Percentiles rank a stretch among this genome's conserved stretches.
phyloP scores from a whole-genome alignment of 2,329 filamentous ascomycete species.

The Acarospora socialis region DNA sequence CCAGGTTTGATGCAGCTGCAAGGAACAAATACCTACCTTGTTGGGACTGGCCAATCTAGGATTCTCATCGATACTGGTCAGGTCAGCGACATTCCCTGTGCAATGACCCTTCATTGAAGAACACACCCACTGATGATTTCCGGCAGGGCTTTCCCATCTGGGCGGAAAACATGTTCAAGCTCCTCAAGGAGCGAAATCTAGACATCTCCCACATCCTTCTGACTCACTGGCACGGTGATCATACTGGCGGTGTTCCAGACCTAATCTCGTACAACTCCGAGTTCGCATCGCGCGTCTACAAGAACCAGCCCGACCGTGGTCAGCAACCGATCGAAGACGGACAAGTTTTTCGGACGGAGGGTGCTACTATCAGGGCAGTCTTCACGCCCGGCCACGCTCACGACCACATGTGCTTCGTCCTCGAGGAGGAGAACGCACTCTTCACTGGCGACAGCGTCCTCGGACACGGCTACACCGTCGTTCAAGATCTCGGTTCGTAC shows the following conservation, averaged over 20 bases:
- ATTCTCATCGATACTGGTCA: slow-evolving; percentile 26
- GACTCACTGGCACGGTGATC: slow-evolving; percentile 4
- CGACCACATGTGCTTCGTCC: slow-evolving; percentile 4
- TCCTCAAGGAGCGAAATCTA: slow-evolving; percentile 19
- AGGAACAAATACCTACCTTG: slow-evolving; percentile 20
- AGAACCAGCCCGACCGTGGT: slow-evolving; percentile 1
- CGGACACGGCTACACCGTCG: slow-evolving; percentile 2
- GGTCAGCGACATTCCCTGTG: too few species aligned
- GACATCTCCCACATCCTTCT: slow-evolving; percentile 22
- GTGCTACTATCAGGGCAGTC: slow-evolving; percentile 2
- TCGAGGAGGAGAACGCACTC: slow-evolving; percentile 2
- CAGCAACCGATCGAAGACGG: slow-evolving; percentile 3
- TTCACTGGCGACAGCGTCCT: slow-evolving; percentile 3
- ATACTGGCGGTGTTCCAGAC: slow-evolving; percentile 3
- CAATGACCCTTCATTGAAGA: too few species aligned
- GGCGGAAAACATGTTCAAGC: slow-evolving; percentile 22
- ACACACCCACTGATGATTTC: too few species aligned
- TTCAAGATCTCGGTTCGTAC: slow-evolving; percentile 2
- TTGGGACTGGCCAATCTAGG: slow-evolving; percentile 23
- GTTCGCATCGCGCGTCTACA: slow-evolving; percentile 2
- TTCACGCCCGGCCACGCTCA: slow-evolving; percentile 2
- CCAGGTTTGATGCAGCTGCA: slow-evolving; percentile 1
- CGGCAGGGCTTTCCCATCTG: slow-evolving; percentile 19
- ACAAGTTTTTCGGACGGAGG: slow-evolving; percentile 1
- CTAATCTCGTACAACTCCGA: not conserved